phyloP scores from a whole-genome alignment of 1,284 basidiomycete genomes.

The Malassezia restricta region DNA sequence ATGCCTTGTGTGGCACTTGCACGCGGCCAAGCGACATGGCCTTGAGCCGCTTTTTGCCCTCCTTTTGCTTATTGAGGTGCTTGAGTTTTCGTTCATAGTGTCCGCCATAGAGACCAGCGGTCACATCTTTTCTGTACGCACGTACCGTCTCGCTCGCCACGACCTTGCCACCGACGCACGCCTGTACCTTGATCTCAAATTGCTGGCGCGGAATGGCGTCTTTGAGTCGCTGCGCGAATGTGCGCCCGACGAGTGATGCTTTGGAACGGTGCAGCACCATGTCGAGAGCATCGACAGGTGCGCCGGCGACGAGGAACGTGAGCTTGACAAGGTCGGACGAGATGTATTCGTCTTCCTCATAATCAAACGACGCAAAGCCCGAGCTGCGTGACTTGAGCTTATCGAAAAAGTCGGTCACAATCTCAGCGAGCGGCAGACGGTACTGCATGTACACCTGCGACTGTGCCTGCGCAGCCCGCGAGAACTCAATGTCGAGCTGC shows the following conservation, averaged over 20 bases:
- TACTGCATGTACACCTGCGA: constrained; percentile 34
- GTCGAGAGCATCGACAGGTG: constrained; percentile 37
- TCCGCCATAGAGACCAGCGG: constrained; percentile 85
- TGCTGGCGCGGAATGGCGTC: constrained; percentile 64
- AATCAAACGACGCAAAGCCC: constrained; percentile 43
- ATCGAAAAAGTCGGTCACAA: constrained; percentile 45
- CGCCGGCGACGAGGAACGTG: constrained; percentile 30
- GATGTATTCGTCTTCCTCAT: constrained; percentile 31
- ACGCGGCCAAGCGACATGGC: constrained; percentile 36
- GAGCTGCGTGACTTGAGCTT: constrained; percentile 43
- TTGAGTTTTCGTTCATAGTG: constrained; percentile 40
- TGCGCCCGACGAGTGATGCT: constrained; percentile 22
- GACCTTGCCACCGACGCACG: constrained; percentile 65
- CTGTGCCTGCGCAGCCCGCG: neutral
- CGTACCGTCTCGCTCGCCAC: constrained; percentile 66
- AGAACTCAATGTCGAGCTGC: constrained; percentile 30
- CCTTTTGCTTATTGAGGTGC: constrained; percentile 40
- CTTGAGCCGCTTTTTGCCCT: constrained; percentile 40
- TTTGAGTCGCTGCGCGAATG: constrained; percentile 36
- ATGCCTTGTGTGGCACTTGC: constrained; percentile 26
- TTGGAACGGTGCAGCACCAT: constrained; percentile 40
- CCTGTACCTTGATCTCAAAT: constrained; percentile 62
- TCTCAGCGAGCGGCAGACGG: constrained; percentile 37
- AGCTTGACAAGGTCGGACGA: constrained; percentile 38
- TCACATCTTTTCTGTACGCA: constrained; percentile 61